phyloP scores from a whole-genome alignment of 345 rosid species.

The Citrus sp. region DNA sequence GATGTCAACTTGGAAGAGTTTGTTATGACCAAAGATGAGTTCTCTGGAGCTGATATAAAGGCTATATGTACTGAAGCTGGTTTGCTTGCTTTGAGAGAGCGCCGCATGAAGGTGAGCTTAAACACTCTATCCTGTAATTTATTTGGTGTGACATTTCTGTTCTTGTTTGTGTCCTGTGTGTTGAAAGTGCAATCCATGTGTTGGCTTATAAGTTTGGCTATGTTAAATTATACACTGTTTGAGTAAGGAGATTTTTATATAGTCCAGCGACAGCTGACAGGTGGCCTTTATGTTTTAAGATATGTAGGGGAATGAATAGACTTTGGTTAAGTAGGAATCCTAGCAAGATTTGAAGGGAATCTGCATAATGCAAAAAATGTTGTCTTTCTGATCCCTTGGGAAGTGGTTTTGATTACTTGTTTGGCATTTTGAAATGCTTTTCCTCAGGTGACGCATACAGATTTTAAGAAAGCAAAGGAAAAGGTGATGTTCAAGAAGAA shows the following conservation, averaged over 20 bases:
- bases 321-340: background rate
- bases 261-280: background rate
- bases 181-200: background rate
- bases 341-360: background rate
- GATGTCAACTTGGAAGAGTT: constrained; percentile 98
- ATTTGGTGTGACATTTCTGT: background rate
- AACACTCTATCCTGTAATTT: background rate
- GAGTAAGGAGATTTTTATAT: background rate
- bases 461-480: constrained; percentile 94
- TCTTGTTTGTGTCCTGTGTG: background rate
- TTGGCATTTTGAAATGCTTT: background rate
- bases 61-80: constrained; percentile 99
- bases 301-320: background rate
- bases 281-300: background rate
- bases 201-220: background rate
- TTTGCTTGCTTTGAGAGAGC: constrained; percentile 89
- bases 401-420: background rate
- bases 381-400: background rate
- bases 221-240: background rate
- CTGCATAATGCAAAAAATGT: background rate
- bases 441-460: constrained; percentile 74
- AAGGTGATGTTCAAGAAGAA: constrained; percentile 99
- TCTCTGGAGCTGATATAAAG: constrained; percentile 97
- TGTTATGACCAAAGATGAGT: constrained; percentile 97
- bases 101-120: constrained; percentile 83